Evolutionary conservation across 177 flowering plant species (phyloP).

Genomic region (Vitis hybrid): DNA sequence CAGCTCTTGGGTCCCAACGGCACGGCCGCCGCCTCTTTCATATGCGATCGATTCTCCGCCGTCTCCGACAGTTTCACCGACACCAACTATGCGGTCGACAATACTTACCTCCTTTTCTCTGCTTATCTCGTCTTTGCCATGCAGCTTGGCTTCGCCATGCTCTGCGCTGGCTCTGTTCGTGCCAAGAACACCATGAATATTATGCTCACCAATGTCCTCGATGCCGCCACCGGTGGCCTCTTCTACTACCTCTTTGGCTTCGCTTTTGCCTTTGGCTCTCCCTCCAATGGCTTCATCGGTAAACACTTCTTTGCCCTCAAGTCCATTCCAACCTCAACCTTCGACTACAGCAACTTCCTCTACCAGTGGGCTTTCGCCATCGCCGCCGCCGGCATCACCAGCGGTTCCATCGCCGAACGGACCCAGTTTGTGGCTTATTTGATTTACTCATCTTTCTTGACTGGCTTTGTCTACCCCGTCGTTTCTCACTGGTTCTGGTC

Average conservation of each 20-base stretch:
- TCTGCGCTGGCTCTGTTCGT: constrained; percentile 88
- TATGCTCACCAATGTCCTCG: constrained; percentile 90
- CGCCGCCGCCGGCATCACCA: constrained; percentile 83
- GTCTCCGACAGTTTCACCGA: constrained; percentile 32
- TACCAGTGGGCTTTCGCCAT: constrained; percentile 90
- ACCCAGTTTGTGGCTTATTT: constrained; percentile 79
- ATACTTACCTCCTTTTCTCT: constrained; percentile 79
- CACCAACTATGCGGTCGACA: constrained; percentile 60
- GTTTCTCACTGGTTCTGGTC: constrained; percentile 93
- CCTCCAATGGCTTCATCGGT: constrained; percentile 72
- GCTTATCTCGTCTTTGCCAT: constrained; percentile 88
- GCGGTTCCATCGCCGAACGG: constrained; percentile 79
- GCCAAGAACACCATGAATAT: constrained; percentile 94
- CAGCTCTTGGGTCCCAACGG: constrained; percentile 38
- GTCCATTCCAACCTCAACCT: constrained; percentile 23
- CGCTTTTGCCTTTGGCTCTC: constrained; percentile 72
- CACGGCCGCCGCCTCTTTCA: constrained; percentile 52
- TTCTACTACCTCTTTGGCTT: constrained; percentile 85
- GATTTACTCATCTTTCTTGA: constrained; percentile 63
- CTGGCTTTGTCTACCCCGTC: constrained; percentile 81
- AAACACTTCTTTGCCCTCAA: constrained; percentile 56
- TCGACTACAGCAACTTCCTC: constrained; percentile 54
- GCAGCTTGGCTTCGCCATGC: constrained; percentile 97
- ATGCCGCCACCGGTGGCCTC: constrained; percentile 80
- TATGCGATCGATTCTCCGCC: constrained; percentile 43